Evolutionary conservation across 768 basidiomycete species (phyloP).

Genomic region (Rhodotorula kratochvilovae): DNA sequence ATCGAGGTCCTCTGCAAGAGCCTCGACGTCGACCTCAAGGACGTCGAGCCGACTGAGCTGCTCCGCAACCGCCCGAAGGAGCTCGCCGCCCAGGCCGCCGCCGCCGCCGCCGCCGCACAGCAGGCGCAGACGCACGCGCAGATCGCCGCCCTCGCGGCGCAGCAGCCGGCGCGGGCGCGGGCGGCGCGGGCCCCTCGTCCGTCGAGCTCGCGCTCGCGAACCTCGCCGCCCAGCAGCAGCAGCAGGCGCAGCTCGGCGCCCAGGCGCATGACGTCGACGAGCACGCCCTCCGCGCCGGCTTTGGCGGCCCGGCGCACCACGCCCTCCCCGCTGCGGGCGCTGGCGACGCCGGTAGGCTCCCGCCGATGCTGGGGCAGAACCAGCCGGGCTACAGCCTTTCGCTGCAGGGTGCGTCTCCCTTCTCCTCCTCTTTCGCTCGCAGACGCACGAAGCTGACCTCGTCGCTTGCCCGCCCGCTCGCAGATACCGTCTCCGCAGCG

Average conservation of each 20-base stretch:
- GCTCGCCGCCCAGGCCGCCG: constrained; percentile 49
- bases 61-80: constrained; percentile 65
- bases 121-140: constrained; percentile 1
- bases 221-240: constrained; percentile 18
- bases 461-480: background rate
- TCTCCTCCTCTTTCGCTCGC: background rate
- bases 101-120: constrained; percentile 16
- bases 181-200: background rate
- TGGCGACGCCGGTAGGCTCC: constrained; percentile 20
- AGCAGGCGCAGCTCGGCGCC: background rate
- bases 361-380: constrained; percentile 37
- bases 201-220: constrained; percentile 29
- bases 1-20: constrained; percentile 94
- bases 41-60: constrained; percentile 75
- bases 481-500: constrained; percentile 53
- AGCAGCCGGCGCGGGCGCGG: background rate
- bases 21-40: constrained; percentile 77
- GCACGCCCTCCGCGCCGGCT: constrained; percentile 14
- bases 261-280: constrained; percentile 20
- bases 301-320: constrained; percentile 23
- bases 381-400: constrained; percentile 45
- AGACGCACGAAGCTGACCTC: background rate
- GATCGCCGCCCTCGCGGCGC: background rate
- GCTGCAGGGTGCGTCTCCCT: constrained; percentile 27
- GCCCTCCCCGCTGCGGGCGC: constrained; percentile 21